Evolutionary conservation across 2,329 filamentous ascomycete genomes (phyloP), one percentile per base, ranked within the genome.

Genomic region (Trichoderma asperellum): DNA sequence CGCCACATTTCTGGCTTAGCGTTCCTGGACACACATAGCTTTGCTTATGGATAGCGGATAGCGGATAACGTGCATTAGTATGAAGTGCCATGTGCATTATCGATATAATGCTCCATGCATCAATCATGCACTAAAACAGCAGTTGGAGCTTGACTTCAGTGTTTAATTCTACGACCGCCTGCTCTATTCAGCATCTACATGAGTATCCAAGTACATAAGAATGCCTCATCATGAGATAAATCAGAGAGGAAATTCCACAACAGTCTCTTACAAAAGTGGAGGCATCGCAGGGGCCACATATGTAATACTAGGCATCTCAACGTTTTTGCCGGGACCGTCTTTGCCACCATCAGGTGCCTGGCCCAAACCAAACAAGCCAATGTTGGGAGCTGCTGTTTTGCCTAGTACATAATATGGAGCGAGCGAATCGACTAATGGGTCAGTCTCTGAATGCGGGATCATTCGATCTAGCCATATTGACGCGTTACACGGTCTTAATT

Each of bases 1-100:
- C 61, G 61, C 68, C 68, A 66, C 68, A 65, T 43, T 58, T 56
- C 29, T 8, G 24, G 57, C 57, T 32, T 18, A 57, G 53, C 63
- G 16, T 27, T 12, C 6, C 21, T 49, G 24, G 24, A 52, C 43
- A 8, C 37, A 52, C 34, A 8, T 21, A 11, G 29, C 21, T 24
- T 40, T 47, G n/a, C n/a, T 62, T 16, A 47, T 29, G 43, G 61
- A 34, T n/a, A 43, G 61, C 40, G n/a, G n/a, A 21, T 12, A 43
- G 40, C 40, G 40, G 40, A 43, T 43, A 53, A 24, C 61, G 14
- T 47, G 29, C 29, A 37, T 58, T 37, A 34, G 56, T 24, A 49
- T 14, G n/a, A 24, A 49, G n/a, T 18, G 8, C 12, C 12, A n/a
- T 49, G 4, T n/a, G 63, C 63, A 57, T 66, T 66, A 66, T 66